Evolutionary conservation across 257 asterid genomes (phyloP).

Genomic region (Solanum clarkiae): DNA sequence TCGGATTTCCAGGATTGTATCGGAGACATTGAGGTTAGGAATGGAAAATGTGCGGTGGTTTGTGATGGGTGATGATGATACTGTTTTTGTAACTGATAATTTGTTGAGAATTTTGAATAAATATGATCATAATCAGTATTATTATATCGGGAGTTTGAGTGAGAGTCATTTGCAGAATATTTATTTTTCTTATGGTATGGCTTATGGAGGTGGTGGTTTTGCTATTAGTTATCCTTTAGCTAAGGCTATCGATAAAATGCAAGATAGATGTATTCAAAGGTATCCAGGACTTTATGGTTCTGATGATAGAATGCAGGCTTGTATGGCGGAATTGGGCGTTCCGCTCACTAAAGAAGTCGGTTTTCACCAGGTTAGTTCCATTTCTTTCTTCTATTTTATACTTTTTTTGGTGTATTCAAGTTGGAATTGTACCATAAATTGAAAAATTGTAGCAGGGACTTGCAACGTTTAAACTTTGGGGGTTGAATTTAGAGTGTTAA

Average conservation of each 20-base stretch:
- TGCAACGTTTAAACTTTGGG: not conserved
- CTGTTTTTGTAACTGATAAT: constrained; percentile 70
- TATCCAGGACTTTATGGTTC: constrained; percentile 17
- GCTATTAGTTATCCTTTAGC: constrained; percentile 11
- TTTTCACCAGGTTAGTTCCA: constrained; percentile 7
- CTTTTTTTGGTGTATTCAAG: not conserved
- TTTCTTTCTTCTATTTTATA: not conserved
- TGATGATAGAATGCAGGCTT: constrained; percentile 16
- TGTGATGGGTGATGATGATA: constrained; percentile 91
- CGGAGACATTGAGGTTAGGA: constrained; percentile 55
- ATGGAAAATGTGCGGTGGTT: constrained; percentile 61
- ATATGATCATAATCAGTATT: constrained; percentile 9
- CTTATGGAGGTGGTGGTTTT: constrained; percentile 13
- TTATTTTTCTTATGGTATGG: constrained; percentile 44
- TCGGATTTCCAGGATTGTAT: constrained; percentile 64
- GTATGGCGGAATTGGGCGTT: constrained; percentile 13
- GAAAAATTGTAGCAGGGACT: not conserved
- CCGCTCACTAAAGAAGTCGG: constrained; percentile 8
- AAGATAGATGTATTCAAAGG: constrained; percentile 7
- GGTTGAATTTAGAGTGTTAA: not conserved
- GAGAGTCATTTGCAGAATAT: constrained; percentile 22
- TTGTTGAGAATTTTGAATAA: constrained; percentile 12
- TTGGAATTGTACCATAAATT: not conserved
- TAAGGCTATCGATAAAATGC: constrained; percentile 2
- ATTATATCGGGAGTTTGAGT: constrained; percentile 7